phyloP scores from a whole-genome alignment of 768 basidiomycete genomes.

The Collybia sordida region DNA sequence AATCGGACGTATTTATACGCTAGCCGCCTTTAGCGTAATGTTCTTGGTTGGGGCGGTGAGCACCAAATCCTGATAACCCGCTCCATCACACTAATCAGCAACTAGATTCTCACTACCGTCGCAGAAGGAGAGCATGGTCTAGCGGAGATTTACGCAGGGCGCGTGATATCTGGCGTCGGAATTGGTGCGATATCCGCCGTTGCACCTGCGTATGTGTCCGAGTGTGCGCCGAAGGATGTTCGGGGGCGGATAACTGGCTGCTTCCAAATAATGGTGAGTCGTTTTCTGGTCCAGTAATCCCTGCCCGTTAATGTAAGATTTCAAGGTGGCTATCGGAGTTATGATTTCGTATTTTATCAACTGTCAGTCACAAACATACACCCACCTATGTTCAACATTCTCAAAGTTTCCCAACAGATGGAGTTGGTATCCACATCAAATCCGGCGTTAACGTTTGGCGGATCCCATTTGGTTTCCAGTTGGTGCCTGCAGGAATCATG shows the following conservation, averaged over 20 bases:
- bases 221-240: constrained; percentile 84
- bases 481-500: constrained; percentile 79
- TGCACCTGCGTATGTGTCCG: constrained; percentile 83
- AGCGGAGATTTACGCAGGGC: constrained; percentile 75
- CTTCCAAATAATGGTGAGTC: constrained; percentile 77
- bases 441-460: constrained; percentile 57
- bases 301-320: neutral
- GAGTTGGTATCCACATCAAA: constrained; percentile 55
- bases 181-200: constrained; percentile 83
- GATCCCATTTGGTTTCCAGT: constrained; percentile 75
- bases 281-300: neutral
- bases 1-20: constrained; percentile 68
- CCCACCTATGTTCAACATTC: neutral
- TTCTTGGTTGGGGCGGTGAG: constrained; percentile 75
- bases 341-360: constrained; percentile 87
- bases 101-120: constrained; percentile 71
- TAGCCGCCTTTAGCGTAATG: constrained; percentile 58
- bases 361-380: constrained; percentile 39
- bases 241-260: constrained; percentile 83
- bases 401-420: constrained; percentile 39
- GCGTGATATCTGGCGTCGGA: constrained; percentile 78
- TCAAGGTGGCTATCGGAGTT: constrained; percentile 69
- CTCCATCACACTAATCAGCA: neutral
- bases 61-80: neutral
- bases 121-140: constrained; percentile 62